Percentiles rank a stretch among this genome's conserved stretches.
Conservation (phyloP, 345 rosid species). For the Bretschneidera sinensis region DNA sequence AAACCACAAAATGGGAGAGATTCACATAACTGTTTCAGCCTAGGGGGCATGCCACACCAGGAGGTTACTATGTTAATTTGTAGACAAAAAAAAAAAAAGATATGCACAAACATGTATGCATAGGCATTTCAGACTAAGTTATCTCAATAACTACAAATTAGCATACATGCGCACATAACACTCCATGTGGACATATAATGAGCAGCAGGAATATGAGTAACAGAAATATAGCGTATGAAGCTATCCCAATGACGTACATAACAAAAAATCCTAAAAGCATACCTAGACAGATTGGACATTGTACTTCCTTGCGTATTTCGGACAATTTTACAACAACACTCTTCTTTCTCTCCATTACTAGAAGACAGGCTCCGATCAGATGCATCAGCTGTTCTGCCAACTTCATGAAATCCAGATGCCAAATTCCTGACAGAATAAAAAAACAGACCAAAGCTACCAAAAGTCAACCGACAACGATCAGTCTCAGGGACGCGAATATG, state of each 20-base stretch:
- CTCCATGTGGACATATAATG: not conserved
- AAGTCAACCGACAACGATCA: conserved; percentile 67
- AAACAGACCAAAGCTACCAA: conserved; percentile 79
- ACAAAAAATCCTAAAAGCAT: conserved; percentile 11
- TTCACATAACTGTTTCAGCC: not conserved
- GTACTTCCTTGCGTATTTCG: conserved; percentile 70
- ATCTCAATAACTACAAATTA: not conserved
- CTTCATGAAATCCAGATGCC: conserved; percentile 31
- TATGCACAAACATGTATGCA: not conserved
- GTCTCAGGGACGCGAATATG: conserved; percentile 80
- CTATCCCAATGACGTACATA: too few species aligned
- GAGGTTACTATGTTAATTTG: not conserved
- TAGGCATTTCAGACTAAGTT: not conserved
- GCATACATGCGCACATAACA: not conserved
- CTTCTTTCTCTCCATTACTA: conserved; percentile 30
- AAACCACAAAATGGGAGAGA: not conserved
- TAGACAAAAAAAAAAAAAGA: too few species aligned
- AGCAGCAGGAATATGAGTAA: conserved; percentile 1
- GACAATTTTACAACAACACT: conserved; percentile 47
- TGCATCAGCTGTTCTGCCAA: conserved; percentile 44
- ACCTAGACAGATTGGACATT: conserved; percentile 82
- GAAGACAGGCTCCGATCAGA: conserved; percentile 44
- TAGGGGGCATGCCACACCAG: not conserved
- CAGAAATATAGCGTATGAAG: not conserved
- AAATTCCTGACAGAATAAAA: conserved; percentile 37